phyloP scores from a whole-genome alignment of 2,329 filamentous ascomycete genomes.

The Fusarium ambrosium region DNA sequence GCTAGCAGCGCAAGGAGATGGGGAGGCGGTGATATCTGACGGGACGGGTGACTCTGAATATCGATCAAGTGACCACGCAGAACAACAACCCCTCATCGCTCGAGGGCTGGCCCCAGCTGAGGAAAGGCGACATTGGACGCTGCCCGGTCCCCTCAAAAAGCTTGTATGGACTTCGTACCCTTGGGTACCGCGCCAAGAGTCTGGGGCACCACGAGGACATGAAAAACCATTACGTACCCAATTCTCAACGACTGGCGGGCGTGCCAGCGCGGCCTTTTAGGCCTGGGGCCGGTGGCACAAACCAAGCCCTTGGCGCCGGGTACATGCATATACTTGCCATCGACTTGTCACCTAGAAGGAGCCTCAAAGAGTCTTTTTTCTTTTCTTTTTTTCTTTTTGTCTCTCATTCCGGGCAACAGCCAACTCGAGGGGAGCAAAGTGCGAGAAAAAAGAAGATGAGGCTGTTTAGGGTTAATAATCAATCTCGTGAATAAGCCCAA shows the following conservation, averaged over 20 bases:
- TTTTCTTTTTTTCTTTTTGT: neutral
- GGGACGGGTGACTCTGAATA: slow-evolving; percentile 6
- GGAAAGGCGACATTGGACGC: neutral
- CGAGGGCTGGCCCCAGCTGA: neutral
- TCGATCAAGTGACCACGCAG: slow-evolving; percentile 10
- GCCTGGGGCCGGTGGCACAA: slow-evolving; percentile 30
- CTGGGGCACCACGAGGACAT: slow-evolving; percentile 41
- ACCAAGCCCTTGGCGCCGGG: slow-evolving; percentile 21
- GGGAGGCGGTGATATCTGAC: slow-evolving; percentile 12
- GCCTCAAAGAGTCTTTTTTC: slow-evolving; percentile 18
- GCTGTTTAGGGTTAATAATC: neutral
- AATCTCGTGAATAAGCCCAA: neutral
- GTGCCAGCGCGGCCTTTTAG: slow-evolving; percentile 17
- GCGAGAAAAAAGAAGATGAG: neutral
- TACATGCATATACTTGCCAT: slow-evolving; percentile 38
- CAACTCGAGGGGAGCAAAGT: neutral
- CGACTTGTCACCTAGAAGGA: slow-evolving; percentile 27
- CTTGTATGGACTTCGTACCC: slow-evolving; percentile 39
- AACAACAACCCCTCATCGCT: slow-evolving; percentile 6
- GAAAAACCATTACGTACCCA: slow-evolving; percentile 39
- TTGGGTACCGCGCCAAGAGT: slow-evolving; percentile 37
- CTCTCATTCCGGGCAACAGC: neutral
- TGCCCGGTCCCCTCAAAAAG: slow-evolving; percentile 19
- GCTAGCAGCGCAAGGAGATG: neutral
- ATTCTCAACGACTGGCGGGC: slow-evolving; percentile 28